phyloP scores from a whole-genome alignment of 2,329 filamentous ascomycete genomes.

The Fusarium setosum region DNA sequence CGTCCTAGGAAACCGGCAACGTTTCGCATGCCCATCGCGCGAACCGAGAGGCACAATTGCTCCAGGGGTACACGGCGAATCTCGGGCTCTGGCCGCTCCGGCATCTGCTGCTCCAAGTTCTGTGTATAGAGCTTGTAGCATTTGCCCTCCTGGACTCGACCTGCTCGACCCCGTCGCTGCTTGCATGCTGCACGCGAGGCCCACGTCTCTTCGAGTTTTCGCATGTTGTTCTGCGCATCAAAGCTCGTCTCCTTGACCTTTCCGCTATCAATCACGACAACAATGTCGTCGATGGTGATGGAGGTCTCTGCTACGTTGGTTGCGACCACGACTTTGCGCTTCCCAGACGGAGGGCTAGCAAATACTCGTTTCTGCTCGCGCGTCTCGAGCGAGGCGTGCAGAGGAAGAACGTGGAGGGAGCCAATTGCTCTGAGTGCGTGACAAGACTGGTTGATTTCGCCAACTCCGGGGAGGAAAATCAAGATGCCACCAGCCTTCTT shows the following conservation, averaged over 20 bases:
- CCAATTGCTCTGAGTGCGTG: constrained; percentile 73
- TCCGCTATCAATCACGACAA: constrained; percentile 94
- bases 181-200: constrained; percentile 94
- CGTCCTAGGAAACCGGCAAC: constrained; percentile 84
- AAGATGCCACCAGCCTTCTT: constrained; percentile 83
- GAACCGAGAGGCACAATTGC: constrained; percentile 92
- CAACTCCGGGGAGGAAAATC: constrained; percentile 93
- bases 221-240: constrained; percentile 92
- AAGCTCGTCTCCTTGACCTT: constrained; percentile 97
- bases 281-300: constrained; percentile 97
- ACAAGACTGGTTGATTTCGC: constrained; percentile 91
- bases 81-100: constrained; percentile 89
- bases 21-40: constrained; percentile 91
- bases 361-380: constrained; percentile 91
- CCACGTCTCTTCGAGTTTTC: constrained; percentile 94
- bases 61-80: constrained; percentile 93
- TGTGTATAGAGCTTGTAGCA: constrained; percentile 97
- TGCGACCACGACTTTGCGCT: constrained; percentile 91
- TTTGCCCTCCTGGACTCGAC: constrained; percentile 88
- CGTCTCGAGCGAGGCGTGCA: constrained; percentile 93
- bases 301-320: constrained; percentile 99
- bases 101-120: constrained; percentile 87
- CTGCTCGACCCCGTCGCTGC: constrained; percentile 91
- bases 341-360: constrained; percentile 77
- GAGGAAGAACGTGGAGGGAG: constrained; percentile 80